Evolutionary conservation across 2,329 filamentous ascomycete species (phyloP), one percentile per base, ranked within the genome.

Genomic region (Phaeophleospora eucalypticola): DNA sequence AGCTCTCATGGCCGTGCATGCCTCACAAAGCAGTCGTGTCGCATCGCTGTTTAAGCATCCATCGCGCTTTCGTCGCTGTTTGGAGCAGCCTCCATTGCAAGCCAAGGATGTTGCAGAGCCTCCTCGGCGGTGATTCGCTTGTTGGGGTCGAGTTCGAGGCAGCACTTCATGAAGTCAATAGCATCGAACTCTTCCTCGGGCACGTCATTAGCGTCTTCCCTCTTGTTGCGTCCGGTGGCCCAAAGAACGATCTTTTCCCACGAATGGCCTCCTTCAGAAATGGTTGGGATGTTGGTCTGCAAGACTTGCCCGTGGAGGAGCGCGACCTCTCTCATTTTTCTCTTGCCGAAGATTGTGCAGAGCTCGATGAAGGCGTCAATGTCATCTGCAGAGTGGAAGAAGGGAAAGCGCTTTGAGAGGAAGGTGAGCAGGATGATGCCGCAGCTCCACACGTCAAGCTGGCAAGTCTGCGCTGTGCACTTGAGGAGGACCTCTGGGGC

Each of bases 321-420:
- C 0, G 88, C 89, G 2, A 86, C 87, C 27, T 80, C 75, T 63
- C 85, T 87, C 91, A 98, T 97, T 48, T 84, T 82, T 63, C 80
- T 83, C 35, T 78, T 78, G 41, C 93, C 93, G 65, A 97, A 96
- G 51, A 98, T 95, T 48, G 89, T 95, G 29, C 90, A 87, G 57
- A 98, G 94, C 68, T 98, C 93, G 57, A 98, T 91, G 79, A 96
- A 86, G 42, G 93, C 93, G 64, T 98, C 93, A 39, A 98, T 86
- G 61, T 98, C 93, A 66, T 98, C 93, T n/a, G 89, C 86, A 37
- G 88, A 95, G 70, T 98, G 96, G 77, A 98, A 98, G 70, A 98
- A 98, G 1, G 93, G 93, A 61, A 98, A 98, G 3, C 93, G 83
- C 46, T 86, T 86, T 34, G 87, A 91, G 12, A 98, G 75, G 53